Conservation (phyloP, 2,329 filamentous ascomycete species). For the Fusarium sp. region DNA sequence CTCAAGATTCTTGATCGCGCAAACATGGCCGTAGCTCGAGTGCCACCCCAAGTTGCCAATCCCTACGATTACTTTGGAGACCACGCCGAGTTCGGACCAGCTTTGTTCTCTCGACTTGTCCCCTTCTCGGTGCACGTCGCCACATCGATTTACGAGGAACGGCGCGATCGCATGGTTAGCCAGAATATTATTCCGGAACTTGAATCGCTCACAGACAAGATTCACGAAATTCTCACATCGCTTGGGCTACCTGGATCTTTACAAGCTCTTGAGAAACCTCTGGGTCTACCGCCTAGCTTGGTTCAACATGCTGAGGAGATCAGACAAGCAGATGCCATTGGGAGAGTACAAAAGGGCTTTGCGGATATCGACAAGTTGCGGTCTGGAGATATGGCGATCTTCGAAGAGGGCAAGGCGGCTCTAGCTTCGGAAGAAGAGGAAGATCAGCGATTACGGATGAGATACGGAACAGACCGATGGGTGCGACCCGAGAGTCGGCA, state of each 20-base stretch:
- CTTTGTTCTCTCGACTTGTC: constrained; percentile 89
- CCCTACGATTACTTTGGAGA: constrained; percentile 85
- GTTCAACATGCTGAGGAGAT: constrained; percentile 94
- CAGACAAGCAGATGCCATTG: constrained; percentile 86
- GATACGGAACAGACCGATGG: constrained; percentile 91
- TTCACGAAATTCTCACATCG: constrained; percentile 82
- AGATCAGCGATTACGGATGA: constrained; percentile 77
- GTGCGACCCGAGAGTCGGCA: constrained; percentile 72
- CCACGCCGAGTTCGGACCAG: constrained; percentile 80
- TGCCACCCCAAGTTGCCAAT: constrained; percentile 83
- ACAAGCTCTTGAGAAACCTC: constrained; percentile 92
- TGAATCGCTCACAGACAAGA: constrained; percentile 79
- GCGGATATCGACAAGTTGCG: constrained; percentile 93
- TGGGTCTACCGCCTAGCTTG: constrained; percentile 86
- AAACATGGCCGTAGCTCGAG: constrained; percentile 83
- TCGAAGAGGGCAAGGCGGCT: constrained; percentile 83
- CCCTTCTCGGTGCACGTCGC: constrained; percentile 96
- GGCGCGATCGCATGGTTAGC: constrained; percentile 89
- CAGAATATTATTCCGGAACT: constrained; percentile 86
- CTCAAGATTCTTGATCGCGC: constrained; percentile 86
- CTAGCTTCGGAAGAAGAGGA: constrained; percentile 84
- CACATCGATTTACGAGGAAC: constrained; percentile 93
- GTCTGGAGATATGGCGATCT: constrained; percentile 78
- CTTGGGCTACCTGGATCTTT: constrained; percentile 91
- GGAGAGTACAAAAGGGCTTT: constrained; percentile 80